Evolutionary conservation across 768 basidiomycete species (phyloP).

Genomic region (Tylopilus rubrobrunneus): DNA sequence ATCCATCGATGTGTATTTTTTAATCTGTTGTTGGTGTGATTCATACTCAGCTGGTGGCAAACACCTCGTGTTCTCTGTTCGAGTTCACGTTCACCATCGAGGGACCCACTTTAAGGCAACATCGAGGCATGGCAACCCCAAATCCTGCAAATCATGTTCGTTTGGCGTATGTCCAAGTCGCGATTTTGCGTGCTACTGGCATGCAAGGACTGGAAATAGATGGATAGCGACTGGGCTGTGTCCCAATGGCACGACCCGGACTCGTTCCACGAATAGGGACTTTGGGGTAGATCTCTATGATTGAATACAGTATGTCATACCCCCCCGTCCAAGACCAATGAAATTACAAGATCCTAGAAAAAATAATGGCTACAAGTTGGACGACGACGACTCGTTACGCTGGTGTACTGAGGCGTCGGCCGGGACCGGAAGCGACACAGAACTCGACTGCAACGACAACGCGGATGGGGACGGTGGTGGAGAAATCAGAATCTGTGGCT

Average conservation of each 20-base stretch:
- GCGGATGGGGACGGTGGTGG: constrained; percentile 18
- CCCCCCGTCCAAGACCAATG: background rate
- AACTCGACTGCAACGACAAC: constrained; percentile 11
- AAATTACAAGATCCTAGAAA: constrained; percentile 1
- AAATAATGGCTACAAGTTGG: constrained; percentile 9
- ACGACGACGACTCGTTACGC: constrained; percentile 13
- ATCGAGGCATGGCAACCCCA: constrained; percentile 39
- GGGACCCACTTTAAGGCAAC: constrained; percentile 27
- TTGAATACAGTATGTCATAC: constrained; percentile 5
- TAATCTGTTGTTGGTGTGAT: too few relatives aligned
- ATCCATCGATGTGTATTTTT: too few relatives aligned
- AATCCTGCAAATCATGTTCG: constrained; percentile 39
- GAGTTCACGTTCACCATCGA: constrained; percentile 29
- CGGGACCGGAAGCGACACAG: constrained; percentile 9
- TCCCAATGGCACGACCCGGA: constrained; percentile 26
- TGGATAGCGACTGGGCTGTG: constrained; percentile 31
- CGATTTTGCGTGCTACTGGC: constrained; percentile 38
- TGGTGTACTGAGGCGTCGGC: constrained; percentile 7
- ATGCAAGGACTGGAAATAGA: constrained; percentile 40
- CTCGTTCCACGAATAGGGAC: constrained; percentile 20
- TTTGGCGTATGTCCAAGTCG: constrained; percentile 29
- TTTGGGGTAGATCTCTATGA: background rate
- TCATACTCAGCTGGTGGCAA: constrained; percentile 1
- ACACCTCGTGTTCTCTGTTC: constrained; percentile 27
- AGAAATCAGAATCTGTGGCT: constrained; percentile 12